These are phyloP conservation scores for Pythium insidiosum DNA, from an alignment of 352 stramenopile genomes.

Conservation along the genomic window DNA sequence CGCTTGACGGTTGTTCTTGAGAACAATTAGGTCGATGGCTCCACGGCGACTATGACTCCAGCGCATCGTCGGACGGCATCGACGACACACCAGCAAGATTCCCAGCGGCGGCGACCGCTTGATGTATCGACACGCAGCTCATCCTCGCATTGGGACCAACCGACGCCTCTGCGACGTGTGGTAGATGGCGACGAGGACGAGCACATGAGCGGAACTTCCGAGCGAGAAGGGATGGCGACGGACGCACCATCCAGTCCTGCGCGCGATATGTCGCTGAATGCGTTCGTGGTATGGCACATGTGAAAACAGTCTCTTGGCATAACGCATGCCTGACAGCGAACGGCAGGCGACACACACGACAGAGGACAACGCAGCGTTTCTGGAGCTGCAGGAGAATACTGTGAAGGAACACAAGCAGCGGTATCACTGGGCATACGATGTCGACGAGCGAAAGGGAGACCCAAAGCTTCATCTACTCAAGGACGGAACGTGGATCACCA, in stretches of 20 bases:
- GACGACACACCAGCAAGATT: too few species aligned
- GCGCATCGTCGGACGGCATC: too few species aligned
- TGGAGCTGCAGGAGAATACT: constrained; percentile 63
- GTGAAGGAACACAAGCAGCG: constrained; percentile 52
- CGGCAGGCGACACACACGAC: constrained; percentile 67
- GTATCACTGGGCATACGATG: constrained; percentile 79
- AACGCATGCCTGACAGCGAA: not conserved
- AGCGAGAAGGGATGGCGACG: too few species aligned
- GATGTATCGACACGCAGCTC: too few species aligned
- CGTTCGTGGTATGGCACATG: constrained; percentile 41
- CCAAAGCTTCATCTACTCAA: constrained; percentile 59
- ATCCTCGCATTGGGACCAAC: constrained; percentile 49
- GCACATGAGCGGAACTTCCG: too few species aligned
- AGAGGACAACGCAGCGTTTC: constrained; percentile 78
- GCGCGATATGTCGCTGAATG: constrained; percentile 56
- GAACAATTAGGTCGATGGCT: too few species aligned
- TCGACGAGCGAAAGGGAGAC: constrained; percentile 36
- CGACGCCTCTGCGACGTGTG: constrained; percentile 22
- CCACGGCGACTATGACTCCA: too few species aligned
- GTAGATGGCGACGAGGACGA: constrained; percentile 2
- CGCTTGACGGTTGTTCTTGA: too few species aligned
- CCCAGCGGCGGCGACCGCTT: too few species aligned
- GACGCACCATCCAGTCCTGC: too few species aligned
- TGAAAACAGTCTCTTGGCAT: not conserved
- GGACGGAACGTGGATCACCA: constrained; percentile 68